phyloP scores from a whole-genome alignment of 768 basidiomycete genomes.

The Tricholoma terreum region DNA sequence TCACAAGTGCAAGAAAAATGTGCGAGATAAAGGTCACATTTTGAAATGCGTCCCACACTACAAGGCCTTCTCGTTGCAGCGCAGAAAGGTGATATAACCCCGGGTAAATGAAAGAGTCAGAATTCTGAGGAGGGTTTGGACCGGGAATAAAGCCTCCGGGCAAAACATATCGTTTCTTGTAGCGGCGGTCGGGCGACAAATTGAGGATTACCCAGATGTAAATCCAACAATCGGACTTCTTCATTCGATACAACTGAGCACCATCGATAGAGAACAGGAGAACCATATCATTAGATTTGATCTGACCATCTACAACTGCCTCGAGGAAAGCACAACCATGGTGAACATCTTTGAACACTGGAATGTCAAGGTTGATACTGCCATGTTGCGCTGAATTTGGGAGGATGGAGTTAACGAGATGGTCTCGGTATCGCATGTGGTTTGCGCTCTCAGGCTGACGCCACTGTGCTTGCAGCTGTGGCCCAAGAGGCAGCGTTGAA shows the following conservation, averaged over 20 bases:
- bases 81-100: slow-evolving; percentile 18
- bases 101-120: slow-evolving; percentile 22
- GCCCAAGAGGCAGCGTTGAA: slow-evolving; percentile 39
- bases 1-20: slow-evolving; percentile 19
- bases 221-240: slow-evolving; percentile 42
- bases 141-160: slow-evolving; percentile 28
- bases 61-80: slow-evolving; percentile 21
- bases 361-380: slow-evolving; percentile 14
- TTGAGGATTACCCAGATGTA: slow-evolving; percentile 38
- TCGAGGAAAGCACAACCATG: slow-evolving; percentile 28
- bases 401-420: slow-evolving; percentile 15
- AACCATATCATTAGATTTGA: slow-evolving; percentile 30
- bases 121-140: slow-evolving; percentile 24
- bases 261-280: slow-evolving; percentile 38
- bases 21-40: slow-evolving; percentile 8
- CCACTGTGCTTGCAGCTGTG: slow-evolving; percentile 38
- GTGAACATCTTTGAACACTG: slow-evolving; percentile 28
- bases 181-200: slow-evolving; percentile 19
- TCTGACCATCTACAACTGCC: slow-evolving; percentile 13
- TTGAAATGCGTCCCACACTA: slow-evolving; percentile 21
- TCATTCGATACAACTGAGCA: slow-evolving; percentile 40
- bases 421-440: slow-evolving; percentile 23
- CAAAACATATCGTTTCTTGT: slow-evolving; percentile 22
- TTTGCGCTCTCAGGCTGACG: slow-evolving; percentile 19
- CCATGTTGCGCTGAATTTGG: no score